Base-by-base conservation (phyloP, 805 yeast species). In the Candida chilensis region DNA sequence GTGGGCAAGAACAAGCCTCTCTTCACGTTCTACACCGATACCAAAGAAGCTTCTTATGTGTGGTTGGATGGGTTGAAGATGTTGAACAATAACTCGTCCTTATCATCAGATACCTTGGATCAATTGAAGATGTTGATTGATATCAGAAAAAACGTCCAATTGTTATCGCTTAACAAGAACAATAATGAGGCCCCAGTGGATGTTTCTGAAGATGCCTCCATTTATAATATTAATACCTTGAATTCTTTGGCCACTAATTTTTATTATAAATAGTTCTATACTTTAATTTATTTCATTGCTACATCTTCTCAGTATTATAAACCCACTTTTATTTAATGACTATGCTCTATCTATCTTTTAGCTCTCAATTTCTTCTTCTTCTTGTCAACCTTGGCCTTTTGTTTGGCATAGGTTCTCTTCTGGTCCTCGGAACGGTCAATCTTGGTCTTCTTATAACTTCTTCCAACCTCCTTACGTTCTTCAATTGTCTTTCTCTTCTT, bases 1-100 rank as follows among this genome's bases (percentile, higher is more conserved):
- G 36, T 64, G 9, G 74, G 63, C 40, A 45, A 64, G 41, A 54
- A 54, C 20, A 62, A 64, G 25, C 45, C 55, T 13, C 39, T 75
- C 8, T 60, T 83, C 32, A 50, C 64, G n/a, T 78, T 83, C 42
- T 83, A 67, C 46, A 71, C 83, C 10, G 88, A 81, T 35, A 78
- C 84, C 2, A 68, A 70, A 38, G 84, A 78, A 28, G 67, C 73
- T 29, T 74, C 79, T 26, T 72, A 70, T 32, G 71, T 77, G 5
- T 85, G 94, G 94, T 56, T 79, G 20, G 94, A 85, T 52, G 95
- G 94, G 0, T 50, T 84, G 32, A 74, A 72, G 42, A 54, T 74
- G 46, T 45, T 74, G 20, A 55, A 64, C 14, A 58, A 62, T 31
- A 26, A 26, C 13, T 6, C 28, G 5, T 53, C 44, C 20, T 37